Conservation (phyloP, 768 basidiomycete genomes). For the Scleroderma citrinum region DNA sequence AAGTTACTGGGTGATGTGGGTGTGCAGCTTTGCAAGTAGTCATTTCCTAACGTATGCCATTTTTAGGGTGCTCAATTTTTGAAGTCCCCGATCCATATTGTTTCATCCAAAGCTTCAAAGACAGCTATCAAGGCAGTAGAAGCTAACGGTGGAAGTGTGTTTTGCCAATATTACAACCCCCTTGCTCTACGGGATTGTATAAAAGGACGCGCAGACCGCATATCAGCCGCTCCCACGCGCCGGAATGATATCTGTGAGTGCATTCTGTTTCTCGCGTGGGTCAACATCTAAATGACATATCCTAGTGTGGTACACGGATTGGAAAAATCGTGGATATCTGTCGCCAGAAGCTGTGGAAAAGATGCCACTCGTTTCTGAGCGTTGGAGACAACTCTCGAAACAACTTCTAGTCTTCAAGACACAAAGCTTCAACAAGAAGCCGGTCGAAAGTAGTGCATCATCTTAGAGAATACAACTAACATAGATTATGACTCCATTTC, state of each 20-base stretch:
- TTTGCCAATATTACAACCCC: constrained; percentile 88
- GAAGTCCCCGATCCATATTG: constrained; percentile 69
- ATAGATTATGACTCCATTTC: constrained; percentile 35
- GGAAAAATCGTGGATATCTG: constrained; percentile 71
- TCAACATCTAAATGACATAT: not conserved
- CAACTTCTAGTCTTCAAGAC: constrained; percentile 52
- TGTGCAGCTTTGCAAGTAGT: constrained; percentile 6
- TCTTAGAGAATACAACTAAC: constrained; percentile 13
- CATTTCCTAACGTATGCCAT: constrained; percentile 1
- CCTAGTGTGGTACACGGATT: constrained; percentile 73
- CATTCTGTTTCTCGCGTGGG: not conserved
- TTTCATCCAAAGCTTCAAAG: constrained; percentile 80
- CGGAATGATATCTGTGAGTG: constrained; percentile 77
- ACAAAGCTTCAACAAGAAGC: constrained; percentile 27
- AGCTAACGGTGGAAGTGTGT: constrained; percentile 70
- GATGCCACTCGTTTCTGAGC: constrained; percentile 61
- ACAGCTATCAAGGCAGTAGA: constrained; percentile 85
- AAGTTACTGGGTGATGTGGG: constrained; percentile 84
- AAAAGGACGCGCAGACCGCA: constrained; percentile 63
- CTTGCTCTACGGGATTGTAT: constrained; percentile 77
- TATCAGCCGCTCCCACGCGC: constrained; percentile 76
- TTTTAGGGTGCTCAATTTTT: constrained; percentile 60
- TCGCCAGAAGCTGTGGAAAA: constrained; percentile 51
- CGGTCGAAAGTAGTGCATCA: constrained; percentile 8
- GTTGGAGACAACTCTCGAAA: constrained; percentile 61